These are phyloP conservation scores for Rhizophagus clarus DNA, from an alignment of 192 early-diverging fungal species.

Conservation along the genomic window DNA sequence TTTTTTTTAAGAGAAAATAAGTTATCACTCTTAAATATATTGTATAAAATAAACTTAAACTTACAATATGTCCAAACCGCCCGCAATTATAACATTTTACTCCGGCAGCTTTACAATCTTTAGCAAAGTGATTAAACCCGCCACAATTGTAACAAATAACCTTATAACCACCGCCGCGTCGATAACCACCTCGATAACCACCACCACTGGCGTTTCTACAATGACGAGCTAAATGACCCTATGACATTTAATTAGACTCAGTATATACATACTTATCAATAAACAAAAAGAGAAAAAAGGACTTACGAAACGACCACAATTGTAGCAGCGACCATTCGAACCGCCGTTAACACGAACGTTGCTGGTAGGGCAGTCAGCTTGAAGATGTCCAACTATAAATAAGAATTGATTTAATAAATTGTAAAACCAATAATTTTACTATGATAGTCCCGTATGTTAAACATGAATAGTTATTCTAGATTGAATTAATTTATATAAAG, in stretches of 20 bases:
- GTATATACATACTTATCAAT: background rate
- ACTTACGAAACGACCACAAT: conserved; percentile 55
- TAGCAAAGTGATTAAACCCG: conserved; percentile 54
- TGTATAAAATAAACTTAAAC: conserved; percentile 20
- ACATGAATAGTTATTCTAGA: background rate
- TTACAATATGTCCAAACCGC: conserved; percentile 58
- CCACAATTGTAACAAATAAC: conserved; percentile 58
- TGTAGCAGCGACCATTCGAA: conserved; percentile 43
- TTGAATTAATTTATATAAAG: background rate
- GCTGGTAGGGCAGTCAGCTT: conserved; percentile 49
- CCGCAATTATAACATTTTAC: conserved; percentile 59
- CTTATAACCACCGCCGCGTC: conserved; percentile 20
- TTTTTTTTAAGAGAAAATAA: background rate
- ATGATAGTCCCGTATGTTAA: background rate
- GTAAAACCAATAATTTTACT: background rate
- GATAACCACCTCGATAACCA: background rate
- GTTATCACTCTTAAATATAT: background rate
- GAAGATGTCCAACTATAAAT: conserved; percentile 54
- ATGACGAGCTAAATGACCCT: conserved; percentile 58
- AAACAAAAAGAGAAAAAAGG: conserved; percentile 2
- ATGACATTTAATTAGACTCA: background rate
- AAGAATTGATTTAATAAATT: background rate
- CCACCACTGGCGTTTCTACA: conserved; percentile 28
- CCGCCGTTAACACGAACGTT: conserved; percentile 39
- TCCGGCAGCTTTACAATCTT: conserved; percentile 55